A percentile compares a stretch with the other conserved stretches of the same genome.
Conservation (phyloP, 2,329 filamentous ascomycete species). For the Cadophora sp. region DNA sequence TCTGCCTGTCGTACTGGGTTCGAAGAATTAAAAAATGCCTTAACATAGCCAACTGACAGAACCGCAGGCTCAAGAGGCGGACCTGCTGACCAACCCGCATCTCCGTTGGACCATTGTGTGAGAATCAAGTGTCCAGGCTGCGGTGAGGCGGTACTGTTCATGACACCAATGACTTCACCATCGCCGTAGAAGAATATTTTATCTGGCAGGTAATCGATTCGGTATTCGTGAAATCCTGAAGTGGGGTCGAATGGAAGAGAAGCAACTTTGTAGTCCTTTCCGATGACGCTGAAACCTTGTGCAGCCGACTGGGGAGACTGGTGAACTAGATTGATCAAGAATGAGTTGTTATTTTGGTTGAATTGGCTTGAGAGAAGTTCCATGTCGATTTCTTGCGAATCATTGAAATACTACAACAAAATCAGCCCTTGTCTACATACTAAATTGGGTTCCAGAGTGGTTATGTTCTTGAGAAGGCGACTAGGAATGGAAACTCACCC, state of each 20-base stretch:
- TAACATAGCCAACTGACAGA: constrained; percentile 72
- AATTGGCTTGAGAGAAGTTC: constrained; percentile 77
- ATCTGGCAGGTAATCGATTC: constrained; percentile 73
- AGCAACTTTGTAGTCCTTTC: constrained; percentile 63
- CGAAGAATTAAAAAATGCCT: constrained; percentile 81
- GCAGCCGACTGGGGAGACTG: constrained; percentile 67
- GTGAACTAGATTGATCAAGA: constrained; percentile 75
- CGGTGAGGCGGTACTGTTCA: constrained; percentile 64
- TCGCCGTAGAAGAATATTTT: constrained; percentile 75
- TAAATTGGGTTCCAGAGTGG: neutral
- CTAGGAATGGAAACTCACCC: constrained; percentile 55
- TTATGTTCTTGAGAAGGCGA: neutral
- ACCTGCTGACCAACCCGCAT: constrained; percentile 72
- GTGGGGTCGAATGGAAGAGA: constrained; percentile 72
- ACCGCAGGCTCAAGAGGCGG: constrained; percentile 69
- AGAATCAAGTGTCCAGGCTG: constrained; percentile 71
- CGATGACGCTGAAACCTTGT: constrained; percentile 67
- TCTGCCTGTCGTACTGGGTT: constrained; percentile 47
- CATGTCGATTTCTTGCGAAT: constrained; percentile 82
- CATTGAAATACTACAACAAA: constrained; percentile 70
- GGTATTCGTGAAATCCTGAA: constrained; percentile 75
- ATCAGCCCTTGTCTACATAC: constrained; percentile 14
- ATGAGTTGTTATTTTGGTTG: constrained; percentile 55
- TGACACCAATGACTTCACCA: constrained; percentile 60
- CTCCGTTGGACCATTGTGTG: constrained; percentile 82